phyloP scores from a whole-genome alignment of 2,329 filamentous ascomycete genomes.

The Fusarium sp. region DNA sequence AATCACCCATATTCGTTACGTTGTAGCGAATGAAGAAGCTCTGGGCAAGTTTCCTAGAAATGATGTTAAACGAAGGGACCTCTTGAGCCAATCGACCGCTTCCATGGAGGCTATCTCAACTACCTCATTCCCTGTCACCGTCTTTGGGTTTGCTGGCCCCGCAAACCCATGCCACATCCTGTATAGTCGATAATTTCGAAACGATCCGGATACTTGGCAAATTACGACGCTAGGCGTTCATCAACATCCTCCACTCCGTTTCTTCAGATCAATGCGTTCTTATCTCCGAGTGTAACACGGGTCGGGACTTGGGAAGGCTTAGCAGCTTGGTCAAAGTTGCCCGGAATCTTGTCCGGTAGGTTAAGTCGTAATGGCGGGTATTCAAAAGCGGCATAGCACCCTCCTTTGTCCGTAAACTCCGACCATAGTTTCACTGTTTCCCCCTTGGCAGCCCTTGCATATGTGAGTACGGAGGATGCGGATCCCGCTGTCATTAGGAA shows the following conservation, averaged over 20 bases:
- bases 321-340: not conserved
- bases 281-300: not conserved
- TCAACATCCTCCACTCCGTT: no score
- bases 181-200: not conserved
- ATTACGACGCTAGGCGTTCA: not conserved
- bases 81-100: no score
- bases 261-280: not conserved
- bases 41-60: no score
- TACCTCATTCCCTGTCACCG: no score
- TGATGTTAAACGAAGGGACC: no score
- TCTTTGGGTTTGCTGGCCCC: no score
- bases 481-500: not conserved
- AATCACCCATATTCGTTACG: no score
- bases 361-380: not conserved
- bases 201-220: not conserved
- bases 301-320: not conserved
- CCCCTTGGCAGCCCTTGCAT: not conserved
- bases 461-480: not conserved
- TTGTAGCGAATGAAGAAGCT: no score
- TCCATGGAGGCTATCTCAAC: no score
- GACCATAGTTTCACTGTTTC: not conserved
- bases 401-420: not conserved
- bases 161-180: not conserved
- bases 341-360: not conserved
- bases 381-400: not conserved